These are phyloP conservation scores for Aspergillus sp. DNA, from an alignment of 2,329 filamentous ascomycete genomes.

Conservation along the genomic window DNA sequence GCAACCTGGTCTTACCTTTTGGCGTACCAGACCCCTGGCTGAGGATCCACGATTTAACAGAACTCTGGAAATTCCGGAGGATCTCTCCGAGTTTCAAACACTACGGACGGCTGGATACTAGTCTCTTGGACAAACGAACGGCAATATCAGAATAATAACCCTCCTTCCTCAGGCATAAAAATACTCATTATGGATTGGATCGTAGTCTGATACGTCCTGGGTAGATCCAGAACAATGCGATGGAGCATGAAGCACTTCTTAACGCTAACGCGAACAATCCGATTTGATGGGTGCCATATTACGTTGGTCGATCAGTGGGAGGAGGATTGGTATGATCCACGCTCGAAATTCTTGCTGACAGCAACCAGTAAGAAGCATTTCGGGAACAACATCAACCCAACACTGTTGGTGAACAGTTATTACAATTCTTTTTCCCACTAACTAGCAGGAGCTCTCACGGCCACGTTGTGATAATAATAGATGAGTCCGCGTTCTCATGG, in stretches of 20 bases:
- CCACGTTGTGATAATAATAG: conserved; percentile 6
- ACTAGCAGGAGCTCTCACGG: not conserved
- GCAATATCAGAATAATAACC: not conserved
- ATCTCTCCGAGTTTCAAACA: not conserved
- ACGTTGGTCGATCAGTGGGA: conserved; percentile 4
- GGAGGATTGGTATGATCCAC: not conserved
- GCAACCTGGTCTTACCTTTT: not conserved
- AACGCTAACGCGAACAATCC: conserved; percentile 1
- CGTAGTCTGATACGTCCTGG: not conserved
- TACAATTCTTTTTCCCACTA: too few species aligned
- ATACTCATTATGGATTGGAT: too few species aligned
- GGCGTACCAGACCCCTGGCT: not conserved
- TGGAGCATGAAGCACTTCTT: not conserved
- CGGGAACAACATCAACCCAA: not conserved
- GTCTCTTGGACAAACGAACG: not conserved
- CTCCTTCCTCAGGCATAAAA: not conserved
- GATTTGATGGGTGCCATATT: not conserved
- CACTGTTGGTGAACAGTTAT: too few species aligned
- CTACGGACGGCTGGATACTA: not conserved
- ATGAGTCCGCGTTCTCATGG: not conserved
- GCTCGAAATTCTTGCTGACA: not conserved
- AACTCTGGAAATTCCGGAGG: not conserved
- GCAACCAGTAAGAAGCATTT: too few species aligned
- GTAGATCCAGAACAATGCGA: not conserved
- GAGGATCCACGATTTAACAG: not conserved